Percentiles rank a stretch among this genome's conserved stretches.
Evolutionary conservation across 2,329 filamentous ascomycete species (phyloP).

Genomic region (Cadophora gregata): DNA sequence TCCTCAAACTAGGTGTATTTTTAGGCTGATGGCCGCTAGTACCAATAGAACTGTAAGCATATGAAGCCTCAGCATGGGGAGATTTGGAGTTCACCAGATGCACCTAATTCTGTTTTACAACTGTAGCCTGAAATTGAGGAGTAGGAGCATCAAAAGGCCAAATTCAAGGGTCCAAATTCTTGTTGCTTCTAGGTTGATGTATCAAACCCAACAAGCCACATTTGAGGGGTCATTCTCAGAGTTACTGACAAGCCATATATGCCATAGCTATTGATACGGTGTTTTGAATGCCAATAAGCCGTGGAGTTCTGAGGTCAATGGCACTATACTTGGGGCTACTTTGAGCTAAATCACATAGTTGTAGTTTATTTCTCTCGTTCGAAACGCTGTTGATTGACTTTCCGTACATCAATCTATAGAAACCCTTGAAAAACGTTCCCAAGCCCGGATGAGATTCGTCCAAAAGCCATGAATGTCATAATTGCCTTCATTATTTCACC

Average conservation of each 20-base stretch:
- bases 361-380: not conserved
- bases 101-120: not conserved
- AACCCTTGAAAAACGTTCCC: constrained; percentile 26
- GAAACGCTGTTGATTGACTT: constrained; percentile 15
- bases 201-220: no score
- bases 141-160: not conserved
- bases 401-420: constrained; percentile 31
- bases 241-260: not conserved
- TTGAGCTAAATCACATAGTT: not conserved
- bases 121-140: not conserved
- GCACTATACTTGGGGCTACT: no score
- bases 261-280: not conserved
- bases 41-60: not conserved
- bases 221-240: not conserved
- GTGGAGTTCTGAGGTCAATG: no score
- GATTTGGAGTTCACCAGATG: not conserved
- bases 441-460: constrained; percentile 36
- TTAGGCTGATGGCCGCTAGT: constrained; percentile 19
- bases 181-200: not conserved
- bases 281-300: no score
- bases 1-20: constrained; percentile 25
- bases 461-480: constrained; percentile 30
- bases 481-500: constrained; percentile 24
- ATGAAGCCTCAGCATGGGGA: not conserved
- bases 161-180: not conserved